Conservation (phyloP, 495 filamentous ascomycete species). For the Corynascus novoguineensis region DNA sequence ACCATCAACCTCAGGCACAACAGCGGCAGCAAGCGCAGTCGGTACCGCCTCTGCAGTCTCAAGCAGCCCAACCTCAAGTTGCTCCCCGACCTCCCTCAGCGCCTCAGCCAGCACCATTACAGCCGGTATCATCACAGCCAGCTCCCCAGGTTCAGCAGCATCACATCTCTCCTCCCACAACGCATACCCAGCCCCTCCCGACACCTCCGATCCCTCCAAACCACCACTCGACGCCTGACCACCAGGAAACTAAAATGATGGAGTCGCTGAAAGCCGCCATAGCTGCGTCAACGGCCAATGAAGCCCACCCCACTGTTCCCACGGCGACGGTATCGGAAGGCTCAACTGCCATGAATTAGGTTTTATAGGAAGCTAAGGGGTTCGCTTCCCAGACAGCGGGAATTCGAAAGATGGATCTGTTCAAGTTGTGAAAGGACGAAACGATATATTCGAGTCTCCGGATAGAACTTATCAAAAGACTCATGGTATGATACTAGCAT, state of each 20-base stretch:
- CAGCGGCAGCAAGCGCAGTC: slow-evolving; percentile 6
- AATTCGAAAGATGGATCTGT: neutral
- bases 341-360: neutral
- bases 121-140: neutral
- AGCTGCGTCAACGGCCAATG: slow-evolving; percentile 9
- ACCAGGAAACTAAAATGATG: slow-evolving; percentile 24
- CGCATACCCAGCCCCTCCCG: neutral
- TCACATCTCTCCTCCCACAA: neutral
- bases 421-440: too few species aligned
- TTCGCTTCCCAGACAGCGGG: neutral
- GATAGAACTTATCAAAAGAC: too few species aligned
- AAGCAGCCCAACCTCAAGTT: neutral
- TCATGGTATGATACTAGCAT: too few species aligned
- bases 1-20: neutral
- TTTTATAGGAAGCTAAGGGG: neutral
- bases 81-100: neutral
- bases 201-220: slow-evolving; percentile 22
- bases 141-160: slow-evolving; percentile 6
- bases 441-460: too few species aligned
- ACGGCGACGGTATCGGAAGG: neutral
- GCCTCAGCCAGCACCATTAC: slow-evolving; percentile 1
- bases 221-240: slow-evolving; percentile 27
- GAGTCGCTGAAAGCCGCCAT: slow-evolving; percentile 24
- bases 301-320: neutral
- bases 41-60: neutral